phyloP scores from a whole-genome alignment of 2,329 filamentous ascomycete genomes.

The Microcyclosporella mali region DNA sequence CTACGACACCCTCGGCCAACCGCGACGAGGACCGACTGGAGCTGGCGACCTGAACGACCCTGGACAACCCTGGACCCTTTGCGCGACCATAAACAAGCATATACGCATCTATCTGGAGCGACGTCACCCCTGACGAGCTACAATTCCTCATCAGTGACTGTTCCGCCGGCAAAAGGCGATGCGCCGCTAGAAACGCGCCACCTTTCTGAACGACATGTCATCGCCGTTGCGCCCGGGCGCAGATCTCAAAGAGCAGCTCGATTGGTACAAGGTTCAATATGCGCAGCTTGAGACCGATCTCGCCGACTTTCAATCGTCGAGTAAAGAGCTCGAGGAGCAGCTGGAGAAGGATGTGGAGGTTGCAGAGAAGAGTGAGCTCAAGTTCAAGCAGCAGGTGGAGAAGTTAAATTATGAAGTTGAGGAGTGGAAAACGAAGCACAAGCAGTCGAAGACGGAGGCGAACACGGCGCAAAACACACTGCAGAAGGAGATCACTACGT shows the following conservation, averaged over 20 bases:
- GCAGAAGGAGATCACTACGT: conserved; percentile 90
- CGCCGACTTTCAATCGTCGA: conserved; percentile 87
- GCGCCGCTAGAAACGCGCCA: conserved; percentile 30
- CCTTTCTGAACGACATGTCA: conserved; percentile 27
- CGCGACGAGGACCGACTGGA: no score
- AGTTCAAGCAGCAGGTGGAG: conserved; percentile 81
- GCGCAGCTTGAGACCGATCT: conserved; percentile 87
- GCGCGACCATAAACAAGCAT: no score
- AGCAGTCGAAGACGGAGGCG: conserved; percentile 84
- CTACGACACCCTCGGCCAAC: no score
- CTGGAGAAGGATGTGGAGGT: conserved; percentile 94
- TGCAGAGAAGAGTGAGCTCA: conserved; percentile 85
- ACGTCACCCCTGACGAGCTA: no score
- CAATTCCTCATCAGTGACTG: no score
- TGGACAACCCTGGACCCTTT: no score
- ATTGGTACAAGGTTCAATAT: conserved; percentile 95
- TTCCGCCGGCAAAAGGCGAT: conserved; percentile 12
- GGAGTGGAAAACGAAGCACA: conserved; percentile 99
- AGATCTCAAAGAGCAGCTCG: conserved; percentile 64
- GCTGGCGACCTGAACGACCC: no score
- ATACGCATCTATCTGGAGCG: no score
- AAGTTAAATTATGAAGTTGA: conserved; percentile 81
- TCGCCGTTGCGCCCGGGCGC: conserved; percentile 34
- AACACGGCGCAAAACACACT: conserved; percentile 75
- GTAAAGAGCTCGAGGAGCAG: conserved; percentile 87